A percentile compares a stretch with the other conserved stretches of the same genome.
phyloP scores from a whole-genome alignment of 1,284 basidiomycete species.

The Ganoderma multipileum region DNA sequence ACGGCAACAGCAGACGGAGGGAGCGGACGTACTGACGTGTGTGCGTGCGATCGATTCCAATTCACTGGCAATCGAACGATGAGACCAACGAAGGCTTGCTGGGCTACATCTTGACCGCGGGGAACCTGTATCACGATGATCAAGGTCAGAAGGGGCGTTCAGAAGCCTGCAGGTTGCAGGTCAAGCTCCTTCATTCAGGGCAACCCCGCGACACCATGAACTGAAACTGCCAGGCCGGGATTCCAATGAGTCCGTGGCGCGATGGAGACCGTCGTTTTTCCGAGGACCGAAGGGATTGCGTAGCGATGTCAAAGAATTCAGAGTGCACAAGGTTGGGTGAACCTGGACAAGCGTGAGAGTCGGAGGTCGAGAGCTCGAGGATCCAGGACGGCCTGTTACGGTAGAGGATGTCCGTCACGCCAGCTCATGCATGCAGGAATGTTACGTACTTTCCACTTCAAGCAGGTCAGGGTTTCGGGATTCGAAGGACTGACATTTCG shows the following conservation, averaged over 20 bases:
- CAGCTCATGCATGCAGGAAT: neutral
- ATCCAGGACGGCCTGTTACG: neutral
- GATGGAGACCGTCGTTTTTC: neutral
- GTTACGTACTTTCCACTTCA: neutral
- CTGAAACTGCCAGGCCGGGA: neutral
- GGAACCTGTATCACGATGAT: neutral
- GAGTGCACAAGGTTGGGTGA: neutral
- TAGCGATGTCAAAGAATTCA: neutral
- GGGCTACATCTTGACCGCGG: neutral
- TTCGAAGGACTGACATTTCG: neutral
- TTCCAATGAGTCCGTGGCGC: neutral
- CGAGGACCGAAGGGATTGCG: too few species aligned
- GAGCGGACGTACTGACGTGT: neutral
- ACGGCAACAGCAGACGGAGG: neutral
- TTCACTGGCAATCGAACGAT: neutral
- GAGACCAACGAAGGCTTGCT: neutral
- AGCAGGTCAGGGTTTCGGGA: neutral
- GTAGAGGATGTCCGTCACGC: neutral
- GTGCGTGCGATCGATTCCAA: neutral
- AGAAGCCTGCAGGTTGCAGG: neutral
- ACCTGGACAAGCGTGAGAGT: neutral
- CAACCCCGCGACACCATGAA: neutral
- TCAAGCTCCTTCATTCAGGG: neutral
- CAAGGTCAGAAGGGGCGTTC: neutral
- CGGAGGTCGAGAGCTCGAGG: neutral